These are phyloP conservation scores for Melastoma malabathricum DNA, from an alignment of 345 rosid species.

Conservation along the genomic window DNA sequence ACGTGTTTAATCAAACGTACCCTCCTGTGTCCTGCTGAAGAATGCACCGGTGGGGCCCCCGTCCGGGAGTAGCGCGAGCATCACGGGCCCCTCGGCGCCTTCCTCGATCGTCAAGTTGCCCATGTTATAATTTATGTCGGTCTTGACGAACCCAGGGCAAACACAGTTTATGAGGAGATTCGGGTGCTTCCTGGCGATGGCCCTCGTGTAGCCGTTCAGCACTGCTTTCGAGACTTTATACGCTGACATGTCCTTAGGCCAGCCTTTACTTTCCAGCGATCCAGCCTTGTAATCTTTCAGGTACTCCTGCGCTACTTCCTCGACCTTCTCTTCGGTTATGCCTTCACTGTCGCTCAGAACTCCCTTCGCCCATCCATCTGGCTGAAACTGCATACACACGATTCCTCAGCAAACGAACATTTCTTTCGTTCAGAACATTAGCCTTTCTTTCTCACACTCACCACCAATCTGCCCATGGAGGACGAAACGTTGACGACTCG, in stretches of 20 bases:
- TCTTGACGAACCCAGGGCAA: slow-evolving; percentile 25
- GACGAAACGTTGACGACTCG: slow-evolving; percentile 42
- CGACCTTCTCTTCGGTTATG: slow-evolving; percentile 20
- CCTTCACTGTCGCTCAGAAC: slow-evolving; percentile 11
- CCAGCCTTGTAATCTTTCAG: slow-evolving; percentile 18
- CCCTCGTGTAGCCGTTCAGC: slow-evolving; percentile 20
- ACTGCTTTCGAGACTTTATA: slow-evolving; percentile 17
- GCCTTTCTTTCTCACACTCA: neutral
- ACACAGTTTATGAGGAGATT: slow-evolving; percentile 16
- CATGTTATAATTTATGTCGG: slow-evolving; percentile 14
- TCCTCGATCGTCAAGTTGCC: slow-evolving; percentile 11
- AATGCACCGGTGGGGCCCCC: too few relatives aligned
- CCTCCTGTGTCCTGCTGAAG: too few relatives aligned
- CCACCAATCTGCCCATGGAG: slow-evolving; percentile 13
- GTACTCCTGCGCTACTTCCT: slow-evolving; percentile 14
- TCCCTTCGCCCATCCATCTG: slow-evolving; percentile 14
- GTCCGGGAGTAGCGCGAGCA: slow-evolving; percentile 12
- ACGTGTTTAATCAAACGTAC: too few relatives aligned
- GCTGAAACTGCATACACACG: slow-evolving; percentile 10
- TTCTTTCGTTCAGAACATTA: too few relatives aligned
- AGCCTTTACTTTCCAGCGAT: slow-evolving; percentile 14
- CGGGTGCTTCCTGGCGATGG: slow-evolving; percentile 18
- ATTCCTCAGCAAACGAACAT: too few relatives aligned
- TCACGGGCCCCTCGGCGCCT: slow-evolving; percentile 22
- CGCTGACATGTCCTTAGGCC: slow-evolving; percentile 18